These are phyloP conservation scores for Penicillium steckii DNA, from an alignment of 495 filamentous ascomycete species.

Conservation along the genomic window DNA sequence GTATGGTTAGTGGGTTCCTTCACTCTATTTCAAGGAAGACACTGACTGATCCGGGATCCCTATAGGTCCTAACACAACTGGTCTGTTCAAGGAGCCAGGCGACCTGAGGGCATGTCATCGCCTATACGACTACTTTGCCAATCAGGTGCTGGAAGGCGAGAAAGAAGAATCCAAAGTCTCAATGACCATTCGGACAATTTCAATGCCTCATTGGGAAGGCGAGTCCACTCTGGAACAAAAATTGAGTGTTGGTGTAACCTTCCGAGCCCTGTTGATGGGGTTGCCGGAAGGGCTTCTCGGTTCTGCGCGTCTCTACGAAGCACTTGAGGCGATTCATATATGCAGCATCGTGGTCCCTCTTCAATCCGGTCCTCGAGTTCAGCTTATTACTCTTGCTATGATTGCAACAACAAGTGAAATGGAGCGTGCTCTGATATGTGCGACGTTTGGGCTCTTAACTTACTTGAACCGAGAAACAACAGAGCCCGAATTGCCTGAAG, in stretches of 20 bases:
- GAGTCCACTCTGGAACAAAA: constrained; percentile 36
- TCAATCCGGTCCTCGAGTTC: constrained; percentile 14
- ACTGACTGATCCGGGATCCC: constrained; percentile 12
- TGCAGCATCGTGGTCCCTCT: constrained; percentile 23
- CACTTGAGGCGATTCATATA: constrained; percentile 60
- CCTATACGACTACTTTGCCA: constrained; percentile 40
- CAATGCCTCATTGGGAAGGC: constrained; percentile 12
- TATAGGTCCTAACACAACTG: constrained; percentile 13
- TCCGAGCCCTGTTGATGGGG: constrained; percentile 68
- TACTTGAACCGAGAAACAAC: constrained; percentile 26
- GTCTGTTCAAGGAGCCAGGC: constrained; percentile 35
- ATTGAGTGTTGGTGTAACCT: constrained; percentile 70
- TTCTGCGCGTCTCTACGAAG: constrained; percentile 62
- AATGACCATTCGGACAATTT: constrained; percentile 31
- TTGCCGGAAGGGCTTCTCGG: constrained; percentile 76
- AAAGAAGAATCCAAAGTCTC: constrained; percentile 33
- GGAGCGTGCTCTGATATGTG: constrained; percentile 42
- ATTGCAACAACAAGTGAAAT: constrained; percentile 36
- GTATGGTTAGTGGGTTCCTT: constrained; percentile 55
- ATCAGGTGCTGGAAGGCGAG: constrained; percentile 33
- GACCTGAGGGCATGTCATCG: constrained; percentile 30
- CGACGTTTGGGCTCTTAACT: constrained; percentile 37
- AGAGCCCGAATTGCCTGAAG: constrained; percentile 9
- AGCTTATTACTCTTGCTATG: constrained; percentile 39
- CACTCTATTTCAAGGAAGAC: constrained; percentile 6